Percentiles rank a stretch among this genome's conserved stretches.
Evolutionary conservation across 1,284 basidiomycete species (phyloP).

Genomic region (Cryptococcus sp.): DNA sequence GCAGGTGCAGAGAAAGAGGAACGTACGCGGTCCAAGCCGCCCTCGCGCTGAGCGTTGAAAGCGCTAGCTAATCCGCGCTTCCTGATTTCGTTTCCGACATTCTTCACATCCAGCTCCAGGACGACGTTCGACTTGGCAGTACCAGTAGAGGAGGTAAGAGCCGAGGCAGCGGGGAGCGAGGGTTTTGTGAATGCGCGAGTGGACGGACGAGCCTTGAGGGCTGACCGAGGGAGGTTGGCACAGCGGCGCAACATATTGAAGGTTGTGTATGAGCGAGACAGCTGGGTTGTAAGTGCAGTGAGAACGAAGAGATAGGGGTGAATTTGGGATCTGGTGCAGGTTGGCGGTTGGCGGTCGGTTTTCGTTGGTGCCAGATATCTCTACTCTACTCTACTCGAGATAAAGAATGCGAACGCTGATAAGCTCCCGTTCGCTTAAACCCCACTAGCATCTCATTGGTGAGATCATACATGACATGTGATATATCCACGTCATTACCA

Average conservation of each 20-base stretch:
- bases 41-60: conserved; percentile 35
- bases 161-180: conserved; percentile 16
- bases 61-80: conserved; percentile 46
- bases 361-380: too few relatives aligned
- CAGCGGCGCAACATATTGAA: conserved; percentile 41
- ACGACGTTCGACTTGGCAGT: conserved; percentile 36
- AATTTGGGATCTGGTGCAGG: too few relatives aligned
- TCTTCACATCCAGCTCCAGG: conserved; percentile 48
- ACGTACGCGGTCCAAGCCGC: conserved; percentile 53
- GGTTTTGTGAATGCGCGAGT: conserved; percentile 33
- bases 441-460: not conserved
- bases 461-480: not conserved
- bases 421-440: too few relatives aligned
- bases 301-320: too few relatives aligned
- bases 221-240: conserved; percentile 28
- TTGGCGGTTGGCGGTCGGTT: too few relatives aligned
- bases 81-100: conserved; percentile 51
- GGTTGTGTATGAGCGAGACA: not conserved
- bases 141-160: conserved; percentile 22
- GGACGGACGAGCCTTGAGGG: conserved; percentile 27
- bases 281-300: not conserved
- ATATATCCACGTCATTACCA: conserved; percentile 1
- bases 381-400: not conserved
- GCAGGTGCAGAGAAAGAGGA: not conserved
- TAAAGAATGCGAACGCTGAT: too few relatives aligned